These are phyloP conservation scores for Coniochaeta sp. DNA, from an alignment of 2,329 filamentous ascomycete species.

Conservation along the genomic window DNA sequence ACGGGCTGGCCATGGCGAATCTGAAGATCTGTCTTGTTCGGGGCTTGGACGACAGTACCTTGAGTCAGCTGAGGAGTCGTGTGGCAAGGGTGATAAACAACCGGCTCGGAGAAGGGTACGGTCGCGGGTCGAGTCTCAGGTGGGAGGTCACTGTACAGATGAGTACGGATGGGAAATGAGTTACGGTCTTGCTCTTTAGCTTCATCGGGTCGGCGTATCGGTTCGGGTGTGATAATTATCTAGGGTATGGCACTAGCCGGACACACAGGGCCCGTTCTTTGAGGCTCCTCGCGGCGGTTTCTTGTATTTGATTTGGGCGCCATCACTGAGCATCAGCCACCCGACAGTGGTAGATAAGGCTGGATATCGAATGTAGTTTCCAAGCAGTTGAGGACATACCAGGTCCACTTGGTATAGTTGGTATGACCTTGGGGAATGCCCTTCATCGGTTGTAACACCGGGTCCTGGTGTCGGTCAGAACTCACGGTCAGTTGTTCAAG, in stretches of 20 bases:
- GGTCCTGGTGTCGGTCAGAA: no score
- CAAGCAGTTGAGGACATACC: no score
- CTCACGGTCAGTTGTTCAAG: no score
- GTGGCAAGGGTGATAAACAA: slow-evolving; percentile 76
- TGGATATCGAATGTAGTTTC: no score
- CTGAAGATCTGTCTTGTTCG: slow-evolving; percentile 65
- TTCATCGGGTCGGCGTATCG: not conserved
- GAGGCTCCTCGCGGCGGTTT: not conserved
- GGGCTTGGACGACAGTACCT: slow-evolving; percentile 46
- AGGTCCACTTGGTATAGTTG: no score
- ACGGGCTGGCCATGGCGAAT: slow-evolving; percentile 93
- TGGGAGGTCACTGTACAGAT: slow-evolving; percentile 95
- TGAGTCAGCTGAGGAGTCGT: slow-evolving; percentile 67
- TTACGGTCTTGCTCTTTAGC: not conserved
- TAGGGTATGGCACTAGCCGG: not conserved
- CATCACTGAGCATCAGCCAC: no score
- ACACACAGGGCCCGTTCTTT: not conserved
- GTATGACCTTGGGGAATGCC: no score
- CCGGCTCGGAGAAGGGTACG: slow-evolving; percentile 80
- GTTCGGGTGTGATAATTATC: not conserved
- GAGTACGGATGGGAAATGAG: slow-evolving; percentile 28
- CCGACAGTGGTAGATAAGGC: no score
- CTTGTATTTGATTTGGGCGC: not conserved
- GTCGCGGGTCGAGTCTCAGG: slow-evolving; percentile 65
- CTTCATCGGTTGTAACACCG: no score